Base-by-base conservation (phyloP, 306 rosid genomes). In the Pyrus pyrifolia region DNA sequence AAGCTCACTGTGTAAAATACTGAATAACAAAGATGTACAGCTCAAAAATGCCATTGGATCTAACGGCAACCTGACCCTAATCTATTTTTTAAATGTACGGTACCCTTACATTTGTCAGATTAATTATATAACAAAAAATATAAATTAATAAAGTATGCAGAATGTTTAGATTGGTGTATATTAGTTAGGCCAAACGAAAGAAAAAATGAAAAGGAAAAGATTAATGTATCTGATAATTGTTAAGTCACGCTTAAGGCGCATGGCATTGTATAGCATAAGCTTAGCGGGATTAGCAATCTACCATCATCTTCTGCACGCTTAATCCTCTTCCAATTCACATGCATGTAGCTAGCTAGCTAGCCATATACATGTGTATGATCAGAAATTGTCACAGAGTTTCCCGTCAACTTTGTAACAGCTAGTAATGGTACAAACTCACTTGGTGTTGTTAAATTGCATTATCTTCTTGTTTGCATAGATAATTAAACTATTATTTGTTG, bases 11-110 rank as follows among this genome's bases (percentile, higher is more conserved):
- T 31, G 64, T 21, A 53, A 31, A 53, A 53, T 71, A 55, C 19
- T 13, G 66, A 42, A 65, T 29, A 71, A 66, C 51, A 76, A 68
- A 78, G 53, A 53, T 6, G 14, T 67, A 74, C 22, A 57, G 30
- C 60, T 21, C 61, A 22, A 79, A 83, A 83, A 80, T 84, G 87
- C 81, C 85, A 83, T 83, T 83, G 89, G 93, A 88, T 90, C 89
- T 31, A 66, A 67, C 76, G 80, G 81, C 61, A 38, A 67, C 72
- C 83, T 79, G 75, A 49, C 58, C 68, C 72, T 51, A 79, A 79
- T 81, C 71, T 40, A 84, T 49, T 67, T 27, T 81, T 75, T 81
- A 86, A 73, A 84, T 71, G 82, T 69, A 80, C 74, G 71, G 79
- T 80, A 68, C 84, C 66, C 75, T 17, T 57, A 77, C 45, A 29